These are phyloP conservation scores for Mycena capillaripes DNA, from an alignment of 768 basidiomycete species.

Conservation along the genomic window DNA sequence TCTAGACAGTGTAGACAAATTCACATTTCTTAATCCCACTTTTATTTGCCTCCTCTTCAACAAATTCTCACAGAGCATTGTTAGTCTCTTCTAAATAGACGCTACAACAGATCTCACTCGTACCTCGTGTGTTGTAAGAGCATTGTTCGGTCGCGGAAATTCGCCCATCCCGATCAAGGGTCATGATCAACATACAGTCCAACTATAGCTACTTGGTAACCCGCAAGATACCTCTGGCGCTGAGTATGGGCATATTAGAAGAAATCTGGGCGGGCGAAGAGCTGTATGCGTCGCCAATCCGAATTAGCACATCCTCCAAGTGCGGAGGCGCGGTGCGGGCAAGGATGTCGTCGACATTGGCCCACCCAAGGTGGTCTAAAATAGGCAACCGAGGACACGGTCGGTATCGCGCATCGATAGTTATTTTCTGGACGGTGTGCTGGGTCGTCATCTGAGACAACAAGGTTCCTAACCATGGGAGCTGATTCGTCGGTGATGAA, in stretches of 20 bases:
- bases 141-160: no score
- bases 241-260: constrained; percentile 12
- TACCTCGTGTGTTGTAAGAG: no score
- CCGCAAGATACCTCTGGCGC: background rate
- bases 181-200: constrained; percentile 13
- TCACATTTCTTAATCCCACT: background rate
- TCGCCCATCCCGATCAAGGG: background rate
- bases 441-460: constrained; percentile 17
- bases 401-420: constrained; percentile 20
- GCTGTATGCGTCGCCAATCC: background rate
- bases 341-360: constrained; percentile 15
- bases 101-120: no score
- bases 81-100: no score
- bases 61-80: no score
- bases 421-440: constrained; percentile 5
- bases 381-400: background rate
- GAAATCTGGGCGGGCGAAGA: background rate
- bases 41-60: no score
- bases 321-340: background rate
- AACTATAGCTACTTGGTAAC: constrained; percentile 22
- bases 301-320: constrained; percentile 15
- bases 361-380: constrained; percentile 6
- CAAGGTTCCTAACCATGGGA: constrained; percentile 20
- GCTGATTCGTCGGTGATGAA: constrained; percentile 30
- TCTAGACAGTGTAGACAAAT: background rate